Evolutionary conservation across 805 yeast species (phyloP).

Genomic region (Candida silvatica): DNA sequence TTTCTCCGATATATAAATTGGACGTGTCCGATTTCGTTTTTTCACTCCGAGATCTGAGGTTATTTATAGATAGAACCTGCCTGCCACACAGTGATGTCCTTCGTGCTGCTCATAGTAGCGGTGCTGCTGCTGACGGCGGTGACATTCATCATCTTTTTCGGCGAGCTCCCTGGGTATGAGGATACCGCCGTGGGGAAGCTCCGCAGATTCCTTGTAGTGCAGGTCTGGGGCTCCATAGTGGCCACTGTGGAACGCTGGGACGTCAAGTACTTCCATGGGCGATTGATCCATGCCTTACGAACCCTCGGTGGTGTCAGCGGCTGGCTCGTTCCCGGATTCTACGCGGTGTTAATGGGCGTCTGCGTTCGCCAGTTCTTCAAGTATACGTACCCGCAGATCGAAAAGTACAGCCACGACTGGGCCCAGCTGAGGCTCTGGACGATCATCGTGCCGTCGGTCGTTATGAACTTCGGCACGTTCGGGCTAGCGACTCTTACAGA

Average conservation of each 20-base stretch:
- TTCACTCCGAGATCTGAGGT: not conserved
- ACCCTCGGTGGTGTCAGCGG: conserved; percentile 14
- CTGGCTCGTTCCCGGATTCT: conserved; percentile 37
- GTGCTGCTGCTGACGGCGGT: conserved; percentile 8
- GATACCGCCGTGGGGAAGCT: conserved; percentile 25
- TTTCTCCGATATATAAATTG: conserved; percentile 3
- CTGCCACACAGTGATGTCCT: not conserved
- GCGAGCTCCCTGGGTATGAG: conserved; percentile 35
- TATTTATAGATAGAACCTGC: not conserved
- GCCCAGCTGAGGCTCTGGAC: conserved; percentile 9
- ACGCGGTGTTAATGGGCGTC: conserved; percentile 26
- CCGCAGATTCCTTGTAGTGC: conserved; percentile 8
- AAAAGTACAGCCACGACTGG: conserved; percentile 5
- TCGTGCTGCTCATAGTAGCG: not conserved
- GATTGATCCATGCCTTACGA: not conserved
- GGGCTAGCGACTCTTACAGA: conserved; percentile 29
- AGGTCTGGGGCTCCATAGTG: conserved; percentile 1
- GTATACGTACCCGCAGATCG: conserved; percentile 13
- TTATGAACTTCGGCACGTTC: conserved; percentile 27
- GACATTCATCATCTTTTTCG: conserved; percentile 32
- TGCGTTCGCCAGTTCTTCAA: conserved; percentile 18
- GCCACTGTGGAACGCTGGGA: conserved; percentile 6
- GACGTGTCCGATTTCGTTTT: too few species aligned
- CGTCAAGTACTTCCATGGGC: conserved; percentile 12
- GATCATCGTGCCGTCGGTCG: conserved; percentile 26